Base-by-base conservation (phyloP, 768 basidiomycete genomes). In the Suillus sp. region DNA sequence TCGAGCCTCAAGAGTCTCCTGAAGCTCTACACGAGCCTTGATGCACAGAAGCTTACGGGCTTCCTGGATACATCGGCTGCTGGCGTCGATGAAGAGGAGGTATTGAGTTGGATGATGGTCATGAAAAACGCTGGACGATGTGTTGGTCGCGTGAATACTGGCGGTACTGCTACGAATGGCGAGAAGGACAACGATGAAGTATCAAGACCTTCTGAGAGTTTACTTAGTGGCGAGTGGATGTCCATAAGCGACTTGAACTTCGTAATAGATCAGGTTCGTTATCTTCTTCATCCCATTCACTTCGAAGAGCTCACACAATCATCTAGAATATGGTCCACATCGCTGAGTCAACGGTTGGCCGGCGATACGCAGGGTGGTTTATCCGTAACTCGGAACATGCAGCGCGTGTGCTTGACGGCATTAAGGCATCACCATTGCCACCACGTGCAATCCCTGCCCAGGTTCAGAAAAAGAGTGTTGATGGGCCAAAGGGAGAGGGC, bases 311-410 rank as follows among this genome's bases (percentile, higher is more conserved):
- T 63, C 25, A 55, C 34, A 1, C 22, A 40, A 48, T 14, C 16
- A 22, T 40, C 11, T 68, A 98, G 96, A 93, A 95, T 74, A 96
- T 96, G 91, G 91, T 99, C 9, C 93, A 96, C 69, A 95, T 99
- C 66, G 90, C 93, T 3, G 96, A 99, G 75, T 95, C 94, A 25
- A 97, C 94, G 0, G 88, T 96, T 22, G 95, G 95, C 18, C 81
- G 96, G 53, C 88, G 95, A 56, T 98, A 94, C 75, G 96, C 95
- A 2, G 93, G 95, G 43, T 97, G 95, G 93, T 98, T 98, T 79
- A 96, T 98, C 78, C 90, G 95, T 68, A 94, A 96, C 76, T 93
- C 94, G 5, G 95, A 97, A 75, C 87, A 95, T 68, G 89, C 95
- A 30, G 92, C 94, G 71, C 86, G 92, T 67, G 91, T 96, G 62